phyloP scores from a whole-genome alignment of 106 monocot species.

The Agapanthus africanus region DNA sequence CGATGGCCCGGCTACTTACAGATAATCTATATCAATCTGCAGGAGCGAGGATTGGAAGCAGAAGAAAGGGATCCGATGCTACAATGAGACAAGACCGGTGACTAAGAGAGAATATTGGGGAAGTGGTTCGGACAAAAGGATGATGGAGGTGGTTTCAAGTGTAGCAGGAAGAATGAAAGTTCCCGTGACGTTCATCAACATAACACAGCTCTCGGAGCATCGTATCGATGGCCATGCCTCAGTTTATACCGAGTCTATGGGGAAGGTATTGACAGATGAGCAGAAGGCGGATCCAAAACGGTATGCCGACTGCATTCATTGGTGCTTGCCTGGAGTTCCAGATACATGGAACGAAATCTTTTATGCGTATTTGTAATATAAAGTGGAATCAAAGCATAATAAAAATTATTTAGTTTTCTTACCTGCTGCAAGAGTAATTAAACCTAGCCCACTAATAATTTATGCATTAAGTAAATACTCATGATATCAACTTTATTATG shows the following conservation, averaged over 20 bases:
- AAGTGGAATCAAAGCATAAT: no score
- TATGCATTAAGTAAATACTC: no score
- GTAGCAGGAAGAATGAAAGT: conserved; percentile 14
- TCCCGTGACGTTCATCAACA: conserved; percentile 29
- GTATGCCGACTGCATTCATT: conserved; percentile 40
- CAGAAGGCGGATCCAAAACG: conserved; percentile 19
- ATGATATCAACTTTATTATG: no score
- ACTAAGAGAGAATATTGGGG: conserved; percentile 15
- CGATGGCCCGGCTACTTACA: no score
- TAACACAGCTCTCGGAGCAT: conserved; percentile 30
- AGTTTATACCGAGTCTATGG: conserved; percentile 32
- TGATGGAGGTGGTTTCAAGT: conserved; percentile 20
- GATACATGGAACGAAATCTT: conserved; percentile 48
- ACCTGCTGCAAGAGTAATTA: no score
- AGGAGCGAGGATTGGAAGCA: conserved; percentile 34
- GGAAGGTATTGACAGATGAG: conserved; percentile 23
- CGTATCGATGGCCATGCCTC: conserved; percentile 37
- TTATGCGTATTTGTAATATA: conserved; percentile 27
- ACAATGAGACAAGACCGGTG: conserved; percentile 26
- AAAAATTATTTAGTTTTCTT: no score
- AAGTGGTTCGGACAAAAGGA: conserved; percentile 17
- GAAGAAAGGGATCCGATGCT: conserved; percentile 22
- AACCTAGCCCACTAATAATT: no score
- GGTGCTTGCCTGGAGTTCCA: conserved; percentile 46
- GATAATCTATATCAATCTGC: no score